Percentiles rank a stretch among this genome's conserved stretches.
phyloP scores from a whole-genome alignment of 352 stramenopile genomes.

The Phytophthora foliorum region DNA sequence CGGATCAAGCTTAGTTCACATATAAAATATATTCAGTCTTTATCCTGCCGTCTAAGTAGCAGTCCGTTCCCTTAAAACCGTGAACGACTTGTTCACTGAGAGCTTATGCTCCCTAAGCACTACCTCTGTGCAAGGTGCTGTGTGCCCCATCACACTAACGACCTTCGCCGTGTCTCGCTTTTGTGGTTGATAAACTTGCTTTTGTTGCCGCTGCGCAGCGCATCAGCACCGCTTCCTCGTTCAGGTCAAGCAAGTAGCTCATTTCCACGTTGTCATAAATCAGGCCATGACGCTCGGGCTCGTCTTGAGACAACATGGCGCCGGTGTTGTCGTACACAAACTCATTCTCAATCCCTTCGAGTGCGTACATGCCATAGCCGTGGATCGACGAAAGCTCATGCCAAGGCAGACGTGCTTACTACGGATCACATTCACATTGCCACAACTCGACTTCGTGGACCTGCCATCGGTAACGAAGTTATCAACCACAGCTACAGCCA shows the following conservation, averaged over 20 bases:
- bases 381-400: constrained; percentile 49
- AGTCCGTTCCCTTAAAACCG: no score
- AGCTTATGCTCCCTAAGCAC: no score
- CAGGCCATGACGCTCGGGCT: constrained; percentile 66
- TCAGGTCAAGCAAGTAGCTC: constrained; percentile 94
- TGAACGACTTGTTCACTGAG: no score
- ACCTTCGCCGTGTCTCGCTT: constrained; percentile 61
- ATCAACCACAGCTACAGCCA: constrained; percentile 17
- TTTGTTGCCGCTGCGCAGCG: constrained; percentile 92
- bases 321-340: constrained; percentile 76
- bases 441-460: constrained; percentile 6
- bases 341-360: constrained; percentile 53
- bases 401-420: not conserved
- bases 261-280: constrained; percentile 87
- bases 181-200: constrained; percentile 91
- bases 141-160: no score
- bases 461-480: no score
- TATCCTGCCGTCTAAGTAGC: no score
- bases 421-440: constrained; percentile 37
- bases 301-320: constrained; percentile 67
- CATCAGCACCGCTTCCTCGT: constrained; percentile 89
- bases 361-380: constrained; percentile 62
- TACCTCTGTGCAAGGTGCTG: no score
- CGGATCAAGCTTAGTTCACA: no score
- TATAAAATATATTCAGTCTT: no score